A percentile compares a stretch with the other conserved stretches of the same genome.
Evolutionary conservation across 441 rosid genomes (phyloP).

Genomic region (Adansonia grandidieri): DNA sequence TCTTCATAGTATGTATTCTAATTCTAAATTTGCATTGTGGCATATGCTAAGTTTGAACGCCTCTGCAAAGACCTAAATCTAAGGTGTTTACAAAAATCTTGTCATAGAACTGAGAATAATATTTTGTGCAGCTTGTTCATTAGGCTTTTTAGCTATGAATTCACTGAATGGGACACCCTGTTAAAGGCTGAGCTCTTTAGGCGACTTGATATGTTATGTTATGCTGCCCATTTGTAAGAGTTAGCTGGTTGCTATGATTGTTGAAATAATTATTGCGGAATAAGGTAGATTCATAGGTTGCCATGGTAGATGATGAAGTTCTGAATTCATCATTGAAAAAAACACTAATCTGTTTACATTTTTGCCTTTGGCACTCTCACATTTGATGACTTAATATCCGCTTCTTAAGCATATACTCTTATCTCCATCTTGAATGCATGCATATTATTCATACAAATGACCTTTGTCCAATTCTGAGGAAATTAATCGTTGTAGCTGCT

Average conservation of each 20-base stretch:
- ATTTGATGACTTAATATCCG: background rate
- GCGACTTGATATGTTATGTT: background rate
- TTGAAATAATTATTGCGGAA: background rate
- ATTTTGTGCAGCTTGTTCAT: background rate
- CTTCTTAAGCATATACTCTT: background rate
- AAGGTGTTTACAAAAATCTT: background rate
- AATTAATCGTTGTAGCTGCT: background rate
- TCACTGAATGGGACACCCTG: background rate
- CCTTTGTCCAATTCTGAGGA: background rate
- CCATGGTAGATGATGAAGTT: background rate
- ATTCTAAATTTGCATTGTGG: background rate
- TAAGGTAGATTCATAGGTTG: background rate
- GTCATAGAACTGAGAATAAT: background rate
- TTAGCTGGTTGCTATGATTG: background rate
- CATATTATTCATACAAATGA: background rate
- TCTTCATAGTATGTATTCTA: background rate
- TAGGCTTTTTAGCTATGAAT: background rate
- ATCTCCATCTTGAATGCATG: background rate
- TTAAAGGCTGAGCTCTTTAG: background rate
- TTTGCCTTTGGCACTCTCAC: background rate
- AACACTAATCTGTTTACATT: background rate
- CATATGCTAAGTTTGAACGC: background rate
- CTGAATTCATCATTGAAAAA: background rate
- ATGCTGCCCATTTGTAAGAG: background rate
- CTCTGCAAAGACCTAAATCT: background rate